Conservation (phyloP, 805 yeast genomes). For the Groenewaldozyma tartarivorans region DNA sequence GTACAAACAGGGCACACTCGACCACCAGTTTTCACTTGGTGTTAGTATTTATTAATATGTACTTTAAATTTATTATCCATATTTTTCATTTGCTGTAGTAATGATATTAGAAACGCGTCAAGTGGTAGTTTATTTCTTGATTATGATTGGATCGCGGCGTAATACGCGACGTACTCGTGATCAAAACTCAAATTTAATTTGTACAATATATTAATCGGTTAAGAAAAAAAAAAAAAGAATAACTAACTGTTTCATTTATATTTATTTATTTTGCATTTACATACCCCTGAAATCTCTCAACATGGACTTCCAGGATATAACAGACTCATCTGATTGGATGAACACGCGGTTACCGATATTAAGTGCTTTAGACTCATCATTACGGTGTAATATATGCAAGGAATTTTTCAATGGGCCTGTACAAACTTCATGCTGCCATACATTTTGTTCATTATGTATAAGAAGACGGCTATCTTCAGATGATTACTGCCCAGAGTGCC, state of each 20-base stretch:
- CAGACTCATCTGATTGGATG: conserved; percentile 70
- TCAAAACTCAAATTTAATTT: too few relatives aligned
- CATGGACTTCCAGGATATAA: conserved; percentile 19
- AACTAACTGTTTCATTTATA: too few relatives aligned
- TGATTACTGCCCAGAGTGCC: conserved; percentile 70
- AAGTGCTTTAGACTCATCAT: conserved; percentile 53
- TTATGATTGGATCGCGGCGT: too few relatives aligned
- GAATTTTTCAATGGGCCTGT: conserved; percentile 75
- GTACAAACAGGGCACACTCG: conserved; percentile 43
- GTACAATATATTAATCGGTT: too few relatives aligned
- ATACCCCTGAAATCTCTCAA: too few relatives aligned
- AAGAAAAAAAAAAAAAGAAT: too few relatives aligned
- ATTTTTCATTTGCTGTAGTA: too few relatives aligned
- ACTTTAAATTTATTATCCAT: too few relatives aligned
- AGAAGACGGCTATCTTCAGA: conserved; percentile 55
- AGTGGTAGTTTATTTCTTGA: too few relatives aligned
- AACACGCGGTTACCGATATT: conserved; percentile 45
- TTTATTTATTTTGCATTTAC: neutral
- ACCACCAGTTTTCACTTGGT: conserved; percentile 64
- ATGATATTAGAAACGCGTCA: too few relatives aligned
- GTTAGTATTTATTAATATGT: conserved; percentile 26
- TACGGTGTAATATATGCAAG: conserved; percentile 83
- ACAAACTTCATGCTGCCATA: conserved; percentile 75
- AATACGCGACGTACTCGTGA: too few relatives aligned
- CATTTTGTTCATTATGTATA: conserved; percentile 83